Evolutionary conservation across 768 basidiomycete genomes (phyloP).

Genomic region (Astraeus odoratus): DNA sequence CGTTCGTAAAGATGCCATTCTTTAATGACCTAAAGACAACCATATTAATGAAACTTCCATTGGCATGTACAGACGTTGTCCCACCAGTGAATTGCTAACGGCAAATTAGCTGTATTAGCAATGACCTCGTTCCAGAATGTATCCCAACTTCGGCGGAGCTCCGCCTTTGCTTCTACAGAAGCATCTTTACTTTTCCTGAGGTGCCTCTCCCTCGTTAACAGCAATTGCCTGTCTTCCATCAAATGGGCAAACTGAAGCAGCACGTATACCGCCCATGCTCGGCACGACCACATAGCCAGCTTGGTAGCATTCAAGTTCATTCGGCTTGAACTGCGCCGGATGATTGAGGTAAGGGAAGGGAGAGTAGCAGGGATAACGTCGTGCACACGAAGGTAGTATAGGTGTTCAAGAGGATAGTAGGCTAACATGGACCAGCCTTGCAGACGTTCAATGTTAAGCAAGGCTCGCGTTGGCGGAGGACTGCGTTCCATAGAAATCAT

Average conservation of each 20-base stretch:
- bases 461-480: constrained; percentile 60
- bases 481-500: constrained; percentile 67
- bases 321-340: constrained; percentile 35
- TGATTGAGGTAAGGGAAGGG: constrained; percentile 36
- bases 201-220: constrained; percentile 47
- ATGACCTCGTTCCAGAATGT: constrained; percentile 66
- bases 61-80: constrained; percentile 11
- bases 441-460: constrained; percentile 72
- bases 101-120: constrained; percentile 71
- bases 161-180: constrained; percentile 45
- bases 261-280: constrained; percentile 79
- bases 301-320: constrained; percentile 39
- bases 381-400: constrained; percentile 59
- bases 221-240: constrained; percentile 55
- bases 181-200: constrained; percentile 53
- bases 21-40: constrained; percentile 51
- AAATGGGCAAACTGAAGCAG: constrained; percentile 71
- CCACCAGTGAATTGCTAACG: constrained; percentile 80
- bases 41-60: background rate
- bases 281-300: constrained; percentile 64
- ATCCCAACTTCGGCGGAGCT: constrained; percentile 54
- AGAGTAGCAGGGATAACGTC: constrained; percentile 53
- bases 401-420: constrained; percentile 75
- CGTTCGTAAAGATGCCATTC: constrained; percentile 58
- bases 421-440: constrained; percentile 70